Percentiles rank a stretch among this genome's conserved stretches.
phyloP scores from a whole-genome alignment of 208 protist species.

The Lotmaria passim region DNA sequence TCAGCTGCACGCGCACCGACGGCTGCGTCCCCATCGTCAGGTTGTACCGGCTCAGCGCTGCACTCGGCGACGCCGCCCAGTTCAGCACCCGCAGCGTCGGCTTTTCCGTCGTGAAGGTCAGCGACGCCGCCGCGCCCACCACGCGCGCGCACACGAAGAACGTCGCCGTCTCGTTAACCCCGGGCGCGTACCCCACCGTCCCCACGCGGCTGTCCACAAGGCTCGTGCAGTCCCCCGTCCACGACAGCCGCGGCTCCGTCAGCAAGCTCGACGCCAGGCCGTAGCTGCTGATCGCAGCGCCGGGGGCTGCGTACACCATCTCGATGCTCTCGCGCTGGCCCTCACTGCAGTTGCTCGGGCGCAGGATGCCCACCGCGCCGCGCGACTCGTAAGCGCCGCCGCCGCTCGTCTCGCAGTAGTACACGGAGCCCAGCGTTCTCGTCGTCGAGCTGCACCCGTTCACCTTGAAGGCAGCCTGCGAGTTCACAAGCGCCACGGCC shows the following conservation, averaged over 20 bases:
- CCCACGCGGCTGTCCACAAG: slow-evolving; percentile 24
- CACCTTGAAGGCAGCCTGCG: slow-evolving; percentile 42
- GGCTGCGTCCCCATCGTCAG: slow-evolving; percentile 20
- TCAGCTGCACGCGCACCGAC: slow-evolving; percentile 35
- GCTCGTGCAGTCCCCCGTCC: slow-evolving; percentile 36
- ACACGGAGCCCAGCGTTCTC: slow-evolving; percentile 23
- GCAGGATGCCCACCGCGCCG: slow-evolving; percentile 57
- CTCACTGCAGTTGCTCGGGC: slow-evolving; percentile 34
- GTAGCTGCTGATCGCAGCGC: slow-evolving; percentile 40
- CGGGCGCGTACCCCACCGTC: slow-evolving; percentile 48
- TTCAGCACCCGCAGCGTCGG: slow-evolving; percentile 59
- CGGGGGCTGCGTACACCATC: slow-evolving; percentile 37
- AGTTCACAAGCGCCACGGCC: slow-evolving; percentile 23
- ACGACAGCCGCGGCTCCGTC: slow-evolving; percentile 36
- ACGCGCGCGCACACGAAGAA: slow-evolving; percentile 66
- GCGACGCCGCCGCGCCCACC: slow-evolving; percentile 28
- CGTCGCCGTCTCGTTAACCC: slow-evolving; percentile 32
- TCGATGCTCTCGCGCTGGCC: slow-evolving; percentile 44
- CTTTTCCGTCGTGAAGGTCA: slow-evolving; percentile 56
- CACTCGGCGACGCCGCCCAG: slow-evolving; percentile 40
- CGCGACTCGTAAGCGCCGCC: slow-evolving; percentile 37
- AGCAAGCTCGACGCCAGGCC: slow-evolving; percentile 52
- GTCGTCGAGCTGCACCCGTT: slow-evolving; percentile 37
- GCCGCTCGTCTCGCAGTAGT: slow-evolving; percentile 71
- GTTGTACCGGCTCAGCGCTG: slow-evolving; percentile 48